Evolutionary conservation across 177 flowering plant species (phyloP).

Genomic region (Vitis hybrid): DNA sequence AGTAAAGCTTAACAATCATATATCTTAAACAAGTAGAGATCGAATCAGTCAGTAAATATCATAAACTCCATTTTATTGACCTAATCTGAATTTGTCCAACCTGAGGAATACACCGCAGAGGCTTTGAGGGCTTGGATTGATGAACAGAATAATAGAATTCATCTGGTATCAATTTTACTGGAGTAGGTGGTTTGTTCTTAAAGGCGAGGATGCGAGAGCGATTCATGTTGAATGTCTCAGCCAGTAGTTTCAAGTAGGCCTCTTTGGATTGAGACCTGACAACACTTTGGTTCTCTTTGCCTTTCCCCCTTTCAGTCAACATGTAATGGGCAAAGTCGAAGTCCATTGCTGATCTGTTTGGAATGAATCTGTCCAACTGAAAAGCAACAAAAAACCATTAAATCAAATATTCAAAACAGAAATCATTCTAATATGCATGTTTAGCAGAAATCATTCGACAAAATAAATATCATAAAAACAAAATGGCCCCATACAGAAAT

Average conservation of each 20-base stretch:
- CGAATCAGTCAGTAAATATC: no score
- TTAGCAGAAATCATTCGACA: no score
- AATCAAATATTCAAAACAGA: no score
- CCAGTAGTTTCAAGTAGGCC: constrained; percentile 37
- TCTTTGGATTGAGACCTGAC: constrained; percentile 32
- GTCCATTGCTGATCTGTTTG: constrained; percentile 49
- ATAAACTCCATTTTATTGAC: no score
- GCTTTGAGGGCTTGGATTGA: constrained; percentile 21
- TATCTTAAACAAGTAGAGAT: no score
- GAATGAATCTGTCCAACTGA: constrained; percentile 21
- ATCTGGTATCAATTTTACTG: constrained; percentile 21
- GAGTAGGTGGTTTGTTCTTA: constrained; percentile 42
- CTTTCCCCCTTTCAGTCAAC: constrained; percentile 36
- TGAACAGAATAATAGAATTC: constrained; percentile 13
- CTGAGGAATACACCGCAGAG: constrained; percentile 38
- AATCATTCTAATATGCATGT: no score
- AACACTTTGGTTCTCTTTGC: constrained; percentile 28
- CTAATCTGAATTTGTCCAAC: constrained; percentile 7
- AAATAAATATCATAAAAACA: no score
- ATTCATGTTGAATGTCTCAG: constrained; percentile 41
- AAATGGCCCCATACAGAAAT: no score
- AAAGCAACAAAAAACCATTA: no score
- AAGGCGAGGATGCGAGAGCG: constrained; percentile 41
- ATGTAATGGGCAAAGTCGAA: constrained; percentile 43
- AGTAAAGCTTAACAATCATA: no score